Evolutionary conservation across 176 grass and related monocot species (phyloP).

Genomic region (Typha latifolia): DNA sequence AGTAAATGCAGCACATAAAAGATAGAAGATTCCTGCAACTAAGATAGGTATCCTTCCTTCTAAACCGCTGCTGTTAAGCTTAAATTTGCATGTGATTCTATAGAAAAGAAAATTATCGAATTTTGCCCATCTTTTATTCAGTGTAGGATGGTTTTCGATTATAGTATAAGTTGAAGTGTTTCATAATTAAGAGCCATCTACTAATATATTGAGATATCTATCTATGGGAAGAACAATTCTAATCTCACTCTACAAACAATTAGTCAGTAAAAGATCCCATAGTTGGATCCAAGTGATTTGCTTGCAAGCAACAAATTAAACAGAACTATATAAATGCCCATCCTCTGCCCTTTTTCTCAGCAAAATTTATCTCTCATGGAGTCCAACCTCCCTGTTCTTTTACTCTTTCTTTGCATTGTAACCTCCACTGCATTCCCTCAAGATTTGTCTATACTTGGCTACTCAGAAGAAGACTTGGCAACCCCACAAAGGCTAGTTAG

Average conservation of each 20-base stretch:
- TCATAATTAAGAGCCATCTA: too few species aligned
- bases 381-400: slow-evolving; percentile 22
- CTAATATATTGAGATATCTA: background rate
- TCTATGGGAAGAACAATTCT: background rate
- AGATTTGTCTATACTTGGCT: slow-evolving; percentile 41
- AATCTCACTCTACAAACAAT: background rate
- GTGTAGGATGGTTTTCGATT: too few species aligned
- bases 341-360: background rate
- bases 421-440: slow-evolving; percentile 20
- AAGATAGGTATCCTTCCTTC: background rate
- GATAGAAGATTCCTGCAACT: background rate
- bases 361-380: slow-evolving; percentile 28
- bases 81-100: background rate
- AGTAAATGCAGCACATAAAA: background rate
- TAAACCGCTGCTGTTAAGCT: background rate
- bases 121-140: too few species aligned
- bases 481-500: slow-evolving; percentile 13
- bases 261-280: background rate
- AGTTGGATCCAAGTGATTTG: background rate
- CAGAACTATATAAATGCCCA: background rate
- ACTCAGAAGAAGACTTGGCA: slow-evolving; percentile 37
- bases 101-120: background rate
- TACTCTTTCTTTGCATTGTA: slow-evolving; percentile 27
- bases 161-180: too few species aligned
- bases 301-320: background rate